A percentile compares a stretch with the other conserved stretches of the same genome.
Evolutionary conservation across 805 yeast genomes (phyloP).

Genomic region (Schwanniomyces pseudopolymorphus): DNA sequence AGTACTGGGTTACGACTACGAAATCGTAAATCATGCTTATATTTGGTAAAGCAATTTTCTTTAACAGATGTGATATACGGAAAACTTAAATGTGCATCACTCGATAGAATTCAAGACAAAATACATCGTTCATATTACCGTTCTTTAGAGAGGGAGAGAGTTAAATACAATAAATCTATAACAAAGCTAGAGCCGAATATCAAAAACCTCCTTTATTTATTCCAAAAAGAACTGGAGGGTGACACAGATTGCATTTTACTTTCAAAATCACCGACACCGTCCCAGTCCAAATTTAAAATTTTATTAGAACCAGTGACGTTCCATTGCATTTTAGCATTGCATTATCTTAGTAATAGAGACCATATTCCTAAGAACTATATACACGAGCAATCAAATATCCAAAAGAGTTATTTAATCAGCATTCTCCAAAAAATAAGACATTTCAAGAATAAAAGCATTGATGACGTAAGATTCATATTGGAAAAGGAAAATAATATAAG

Average conservation of each 20-base stretch:
- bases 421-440: neutral
- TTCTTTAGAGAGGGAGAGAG: slow-evolving; percentile 10
- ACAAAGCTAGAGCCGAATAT: slow-evolving; percentile 10
- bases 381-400: slow-evolving; percentile 1
- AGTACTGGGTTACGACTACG: neutral
- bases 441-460: neutral
- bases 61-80: too few relatives aligned
- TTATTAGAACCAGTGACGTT: slow-evolving; percentile 15
- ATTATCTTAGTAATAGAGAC: slow-evolving; percentile 1
- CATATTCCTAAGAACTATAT: neutral
- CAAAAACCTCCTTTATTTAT: slow-evolving; percentile 8
- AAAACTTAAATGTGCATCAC: neutral
- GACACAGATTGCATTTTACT: neutral
- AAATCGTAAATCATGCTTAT: neutral
- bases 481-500: neutral
- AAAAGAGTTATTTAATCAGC: slow-evolving; percentile 2
- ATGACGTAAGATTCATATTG: neutral
- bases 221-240: slow-evolving; percentile 9
- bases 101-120: slow-evolving; percentile 14
- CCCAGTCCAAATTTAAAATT: slow-evolving; percentile 2
- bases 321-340: slow-evolving; percentile 11
- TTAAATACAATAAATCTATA: slow-evolving; percentile 8
- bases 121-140: slow-evolving; percentile 16
- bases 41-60: neutral
- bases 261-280: slow-evolving; percentile 1